Evolutionary conservation across 2,329 filamentous ascomycete species (phyloP), one percentile per base, ranked within the genome.

Genomic region (Pseudogymnoascus sp.): DNA sequence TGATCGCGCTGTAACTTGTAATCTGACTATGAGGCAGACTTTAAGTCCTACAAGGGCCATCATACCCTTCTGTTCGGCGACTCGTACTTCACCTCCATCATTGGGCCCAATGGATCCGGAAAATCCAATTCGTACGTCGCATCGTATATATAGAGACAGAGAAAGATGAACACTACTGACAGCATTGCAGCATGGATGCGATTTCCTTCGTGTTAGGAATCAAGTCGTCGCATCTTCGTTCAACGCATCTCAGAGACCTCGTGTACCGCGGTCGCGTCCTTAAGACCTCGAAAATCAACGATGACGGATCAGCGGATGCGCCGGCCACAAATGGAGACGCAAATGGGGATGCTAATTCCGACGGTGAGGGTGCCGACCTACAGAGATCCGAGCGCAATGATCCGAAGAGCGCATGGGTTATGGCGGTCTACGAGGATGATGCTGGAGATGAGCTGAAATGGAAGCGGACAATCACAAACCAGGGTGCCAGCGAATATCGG

Each of bases 1-100:
- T 39, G 27, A n/a, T 27, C 7, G 63, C 61, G 41, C 59, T 7
- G 35, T 3, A 12, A 41, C 21, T 41, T 25, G 21, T 31, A 31
- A 17, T 60, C 68, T 72, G 8, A 72, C 61, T 7, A 9, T 21
- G 12, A 12, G 42, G 3, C 63, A 94, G 90, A 99, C 80, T 99
- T 99, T 86, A 99, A 99, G 80, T 97, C 94, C 70, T 99, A 99
- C 81, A 96, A 96, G 76, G 94, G 92, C 63, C 92, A 97, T 71
- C 94, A 99, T 79, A 88, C 85, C 64, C 85, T 99, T 48, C 85
- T 97, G 61, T 97, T 99, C 71, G 93, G 93, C 72, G 93, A 99
- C 79, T 95, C 92, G 2, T 97, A 97, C 77, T 99, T 99, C 76
- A 99, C 94, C 59, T 99, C 94, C 42, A 97, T 99, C 72, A 97